These are phyloP conservation scores for Zygotorulaspora danielsina DNA, from an alignment of 805 yeast genomes.

Conservation along the genomic window DNA sequence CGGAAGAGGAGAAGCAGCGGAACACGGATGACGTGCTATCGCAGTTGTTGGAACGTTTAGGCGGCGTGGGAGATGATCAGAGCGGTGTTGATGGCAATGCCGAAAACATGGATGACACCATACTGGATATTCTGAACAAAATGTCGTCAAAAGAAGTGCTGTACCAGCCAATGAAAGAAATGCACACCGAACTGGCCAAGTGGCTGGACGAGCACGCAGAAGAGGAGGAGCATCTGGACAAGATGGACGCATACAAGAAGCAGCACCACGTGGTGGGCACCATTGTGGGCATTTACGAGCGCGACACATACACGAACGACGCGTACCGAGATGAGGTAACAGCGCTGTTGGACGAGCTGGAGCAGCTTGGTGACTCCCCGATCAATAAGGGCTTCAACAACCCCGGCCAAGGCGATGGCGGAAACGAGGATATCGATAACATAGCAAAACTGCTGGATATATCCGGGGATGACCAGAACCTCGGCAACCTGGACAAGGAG, in stretches of 20 bases:
- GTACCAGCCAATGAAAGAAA: conserved; percentile 82
- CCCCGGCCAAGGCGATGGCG: conserved; percentile 1
- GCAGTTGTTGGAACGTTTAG: conserved; percentile 63
- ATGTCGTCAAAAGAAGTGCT: conserved; percentile 79
- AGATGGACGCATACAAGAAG: conserved; percentile 48
- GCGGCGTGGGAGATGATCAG: conserved; percentile 36
- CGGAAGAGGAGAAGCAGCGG: conserved; percentile 45
- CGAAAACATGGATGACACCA: conserved; percentile 52
- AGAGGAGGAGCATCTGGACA: conserved; percentile 41
- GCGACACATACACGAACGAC: conserved; percentile 44
- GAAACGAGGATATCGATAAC: conserved; percentile 16
- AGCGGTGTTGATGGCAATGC: conserved; percentile 17
- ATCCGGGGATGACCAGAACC: conserved; percentile 23
- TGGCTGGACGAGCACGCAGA: conserved; percentile 59
- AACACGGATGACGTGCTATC: conserved; percentile 49
- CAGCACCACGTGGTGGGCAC: conserved; percentile 61
- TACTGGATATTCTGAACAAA: conserved; percentile 73
- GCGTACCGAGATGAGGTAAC: conserved; percentile 24
- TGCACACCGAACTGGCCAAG: conserved; percentile 64
- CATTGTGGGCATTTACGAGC: conserved; percentile 65
- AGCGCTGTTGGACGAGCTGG: conserved; percentile 28
- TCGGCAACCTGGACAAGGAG: conserved; percentile 28
- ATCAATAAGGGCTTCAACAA: conserved; percentile 25
- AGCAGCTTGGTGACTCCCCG: conserved; percentile 34
- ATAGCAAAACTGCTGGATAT: conserved; percentile 26